Base-by-base conservation (phyloP, 768 basidiomycete genomes). In the Termitomyces sp. region DNA sequence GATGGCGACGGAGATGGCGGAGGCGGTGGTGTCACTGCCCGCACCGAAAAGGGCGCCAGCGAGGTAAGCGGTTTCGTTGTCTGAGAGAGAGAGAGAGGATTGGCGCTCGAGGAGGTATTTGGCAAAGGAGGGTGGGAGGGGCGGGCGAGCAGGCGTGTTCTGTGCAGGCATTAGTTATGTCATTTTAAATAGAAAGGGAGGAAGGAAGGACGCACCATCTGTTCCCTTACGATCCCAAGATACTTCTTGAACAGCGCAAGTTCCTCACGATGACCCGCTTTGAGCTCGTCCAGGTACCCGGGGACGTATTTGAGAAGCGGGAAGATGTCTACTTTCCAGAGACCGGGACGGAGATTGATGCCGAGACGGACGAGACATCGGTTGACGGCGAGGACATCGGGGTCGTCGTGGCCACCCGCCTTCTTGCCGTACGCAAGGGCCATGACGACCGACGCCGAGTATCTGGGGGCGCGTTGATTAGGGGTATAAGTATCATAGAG, bases 1-100 rank as follows among this genome's bases (percentile, higher is more conserved):
- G n/a, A 85, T 66, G 2, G 73, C 63, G 40, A 83, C 70, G 60
- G 77, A 79, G 56, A 85, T 80, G 0, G 78, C 83, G 11, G 81
- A 77, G 3, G 82, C 80, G 9, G 82, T 85, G 60, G 84, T 86
- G 59, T 85, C 85, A 0, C 81, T 77, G 14, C 85, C 85, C 34
- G 84, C 84, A 24, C 85, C 85, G 56, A 83, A 87, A 67, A 87
- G 79, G 38, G 77, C 75, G 0, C 85, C 85, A 0, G 80, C 79
- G 24, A 87, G 76, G 63, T 86, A 87, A 0, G 84, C 79, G 26
- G 78, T 76, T 61, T 87, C 84, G 52, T 79, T 71, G 52, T 80
- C 71, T 2, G 81, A 76, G 10, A 85, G 74, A 11, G 76, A 78
- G 45, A 82, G 77, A 45, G 80, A 76, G 1, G 63, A 55, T 60